Conservation (phyloP, 371 early-diverging fungal genomes). For the Apophysomyces ossiformis region DNA sequence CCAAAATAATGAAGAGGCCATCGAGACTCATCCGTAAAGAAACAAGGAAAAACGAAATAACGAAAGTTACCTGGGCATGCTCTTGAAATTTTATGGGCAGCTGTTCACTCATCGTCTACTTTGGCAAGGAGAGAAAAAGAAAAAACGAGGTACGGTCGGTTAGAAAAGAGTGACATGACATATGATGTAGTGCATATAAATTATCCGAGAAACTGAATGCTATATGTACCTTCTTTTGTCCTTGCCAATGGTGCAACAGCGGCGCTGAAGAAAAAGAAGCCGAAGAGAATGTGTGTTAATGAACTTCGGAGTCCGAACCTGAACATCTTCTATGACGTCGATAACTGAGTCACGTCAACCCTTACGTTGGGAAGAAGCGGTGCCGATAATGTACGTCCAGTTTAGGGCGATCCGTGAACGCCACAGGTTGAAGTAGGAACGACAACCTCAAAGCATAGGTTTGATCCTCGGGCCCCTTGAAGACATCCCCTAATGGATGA, state of each 20-base stretch:
- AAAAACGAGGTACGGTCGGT: background rate
- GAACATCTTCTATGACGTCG: too few relatives aligned
- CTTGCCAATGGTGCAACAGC: background rate
- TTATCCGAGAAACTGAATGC: background rate
- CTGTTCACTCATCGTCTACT: slow-evolving; percentile 63
- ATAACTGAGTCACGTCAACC: too few relatives aligned
- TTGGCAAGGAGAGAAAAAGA: background rate
- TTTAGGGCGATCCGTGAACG: too few relatives aligned
- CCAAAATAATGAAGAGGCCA: background rate
- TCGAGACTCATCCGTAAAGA: slow-evolving; percentile 1
- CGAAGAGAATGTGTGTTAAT: too few relatives aligned
- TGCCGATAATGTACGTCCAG: too few relatives aligned
- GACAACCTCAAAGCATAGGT: too few relatives aligned
- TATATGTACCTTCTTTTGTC: slow-evolving; percentile 4
- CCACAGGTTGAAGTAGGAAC: too few relatives aligned
- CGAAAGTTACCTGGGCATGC: slow-evolving; percentile 84
- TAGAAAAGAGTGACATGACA: background rate
- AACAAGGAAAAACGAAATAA: too few relatives aligned
- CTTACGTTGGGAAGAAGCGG: too few relatives aligned
- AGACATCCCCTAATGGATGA: too few relatives aligned
- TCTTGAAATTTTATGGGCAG: slow-evolving; percentile 92
- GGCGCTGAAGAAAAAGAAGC: background rate
- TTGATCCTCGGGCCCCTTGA: too few relatives aligned
- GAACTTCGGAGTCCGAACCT: too few relatives aligned
- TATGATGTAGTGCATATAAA: background rate